Percentiles rank a stretch among this genome's conserved stretches.
These are phyloP conservation scores for Russula virescens DNA, from an alignment of 768 basidiomycete genomes.

Conservation along the genomic window DNA sequence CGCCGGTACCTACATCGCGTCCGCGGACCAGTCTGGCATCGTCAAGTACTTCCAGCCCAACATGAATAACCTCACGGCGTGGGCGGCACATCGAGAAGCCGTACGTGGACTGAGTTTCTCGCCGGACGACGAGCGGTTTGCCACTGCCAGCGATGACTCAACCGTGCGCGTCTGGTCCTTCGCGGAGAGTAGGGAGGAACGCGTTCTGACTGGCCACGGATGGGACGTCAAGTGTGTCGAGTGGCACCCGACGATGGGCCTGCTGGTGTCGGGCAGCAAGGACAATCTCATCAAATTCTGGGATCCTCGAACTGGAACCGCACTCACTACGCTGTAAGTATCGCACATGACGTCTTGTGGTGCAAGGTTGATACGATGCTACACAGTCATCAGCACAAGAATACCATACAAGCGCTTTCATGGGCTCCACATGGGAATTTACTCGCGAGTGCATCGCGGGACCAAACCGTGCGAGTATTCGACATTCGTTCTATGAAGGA, in stretches of 20 bases:
- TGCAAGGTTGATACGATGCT: background rate
- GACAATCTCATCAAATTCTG: slow-evolving; percentile 99
- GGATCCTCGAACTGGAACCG: slow-evolving; percentile 92
- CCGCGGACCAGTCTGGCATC: slow-evolving; percentile 86
- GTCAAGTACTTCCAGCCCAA: slow-evolving; percentile 99
- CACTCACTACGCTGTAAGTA: slow-evolving; percentile 81
- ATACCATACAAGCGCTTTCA: slow-evolving; percentile 85
- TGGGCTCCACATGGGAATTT: slow-evolving; percentile 96
- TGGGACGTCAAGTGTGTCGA: slow-evolving; percentile 99
- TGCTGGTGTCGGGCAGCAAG: slow-evolving; percentile 92
- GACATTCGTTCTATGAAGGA: slow-evolving; percentile 99
- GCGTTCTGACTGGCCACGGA: slow-evolving; percentile 88
- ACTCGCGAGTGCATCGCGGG: slow-evolving; percentile 90
- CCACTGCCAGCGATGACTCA: slow-evolving; percentile 93
- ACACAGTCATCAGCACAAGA: slow-evolving; percentile 89
- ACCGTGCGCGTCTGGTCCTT: slow-evolving; percentile 95
- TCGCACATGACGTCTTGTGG: background rate
- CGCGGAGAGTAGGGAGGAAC: slow-evolving; percentile 84
- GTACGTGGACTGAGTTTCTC: slow-evolving; percentile 89
- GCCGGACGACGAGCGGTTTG: slow-evolving; percentile 87
- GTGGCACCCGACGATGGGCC: slow-evolving; percentile 97
- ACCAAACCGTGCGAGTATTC: slow-evolving; percentile 92
- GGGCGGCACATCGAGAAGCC: slow-evolving; percentile 93
- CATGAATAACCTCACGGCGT: slow-evolving; percentile 96
- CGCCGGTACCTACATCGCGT: slow-evolving; percentile 88